Evolutionary conservation across 2,329 filamentous ascomycete species (phyloP).

Genomic region (Coniochaeta sp.): DNA sequence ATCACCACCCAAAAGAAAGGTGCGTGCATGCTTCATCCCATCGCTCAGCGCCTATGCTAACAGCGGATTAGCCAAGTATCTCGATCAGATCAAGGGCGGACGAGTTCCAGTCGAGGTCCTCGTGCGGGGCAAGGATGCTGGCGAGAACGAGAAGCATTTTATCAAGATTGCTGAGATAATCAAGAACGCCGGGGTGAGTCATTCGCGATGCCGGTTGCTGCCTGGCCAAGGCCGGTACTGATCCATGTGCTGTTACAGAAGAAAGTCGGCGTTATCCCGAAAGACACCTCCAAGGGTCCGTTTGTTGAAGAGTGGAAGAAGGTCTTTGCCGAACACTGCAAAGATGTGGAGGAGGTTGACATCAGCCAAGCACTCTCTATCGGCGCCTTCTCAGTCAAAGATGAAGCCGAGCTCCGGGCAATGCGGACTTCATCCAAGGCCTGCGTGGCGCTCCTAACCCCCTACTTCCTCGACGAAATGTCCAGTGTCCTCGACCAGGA

Average conservation of each 20-base stretch:
- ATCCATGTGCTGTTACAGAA: slow-evolving; percentile 43
- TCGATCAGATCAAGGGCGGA: slow-evolving; percentile 85
- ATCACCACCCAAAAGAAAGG: slow-evolving; percentile 97
- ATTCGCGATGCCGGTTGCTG: slow-evolving; percentile 5
- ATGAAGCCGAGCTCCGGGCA: slow-evolving; percentile 85
- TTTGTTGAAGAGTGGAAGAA: slow-evolving; percentile 98
- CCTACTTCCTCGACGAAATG: slow-evolving; percentile 98
- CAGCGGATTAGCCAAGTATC: slow-evolving; percentile 65
- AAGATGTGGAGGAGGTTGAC: slow-evolving; percentile 84
- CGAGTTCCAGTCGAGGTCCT: slow-evolving; percentile 90
- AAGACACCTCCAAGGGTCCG: slow-evolving; percentile 77
- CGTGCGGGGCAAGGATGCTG: slow-evolving; percentile 83
- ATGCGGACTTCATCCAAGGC: slow-evolving; percentile 94
- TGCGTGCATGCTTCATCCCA: slow-evolving; percentile 25
- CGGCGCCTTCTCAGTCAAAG: slow-evolving; percentile 83
- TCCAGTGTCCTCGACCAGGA: slow-evolving; percentile 91
- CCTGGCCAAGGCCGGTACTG: slow-evolving; percentile 9
- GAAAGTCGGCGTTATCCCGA: slow-evolving; percentile 80
- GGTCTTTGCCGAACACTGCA: slow-evolving; percentile 66
- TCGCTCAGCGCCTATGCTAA: slow-evolving; percentile 21
- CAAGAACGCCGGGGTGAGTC: slow-evolving; percentile 74
- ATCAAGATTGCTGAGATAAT: slow-evolving; percentile 77
- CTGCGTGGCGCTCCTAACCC: slow-evolving; percentile 88
- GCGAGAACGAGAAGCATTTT: slow-evolving; percentile 87
- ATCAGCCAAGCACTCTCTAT: slow-evolving; percentile 74